phyloP scores from a whole-genome alignment of 1,284 basidiomycete genomes.

The Ustilago tritici region DNA sequence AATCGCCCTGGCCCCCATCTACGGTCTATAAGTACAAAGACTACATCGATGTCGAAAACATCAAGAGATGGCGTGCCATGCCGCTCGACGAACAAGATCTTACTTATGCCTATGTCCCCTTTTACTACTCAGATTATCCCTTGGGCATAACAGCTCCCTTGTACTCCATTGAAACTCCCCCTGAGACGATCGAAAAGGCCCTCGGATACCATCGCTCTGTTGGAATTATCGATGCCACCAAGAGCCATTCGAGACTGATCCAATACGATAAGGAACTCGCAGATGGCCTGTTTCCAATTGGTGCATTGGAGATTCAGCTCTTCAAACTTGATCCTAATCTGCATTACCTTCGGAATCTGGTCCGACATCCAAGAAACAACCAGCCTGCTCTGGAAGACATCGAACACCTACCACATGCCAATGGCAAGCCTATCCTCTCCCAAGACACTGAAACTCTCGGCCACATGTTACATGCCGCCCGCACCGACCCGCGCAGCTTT shows the following conservation, averaged over 20 bases:
- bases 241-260: too few species aligned
- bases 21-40: too few species aligned
- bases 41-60: too few species aligned
- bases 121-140: neutral
- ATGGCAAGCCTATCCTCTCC: slow-evolving; percentile 9
- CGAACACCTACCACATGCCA: neutral
- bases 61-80: too few species aligned
- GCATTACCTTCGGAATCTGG: neutral
- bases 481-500: neutral
- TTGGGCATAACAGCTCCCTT: too few species aligned
- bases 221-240: slow-evolving; percentile 12
- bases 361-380: neutral
- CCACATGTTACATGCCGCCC: slow-evolving; percentile 11
- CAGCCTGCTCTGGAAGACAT: neutral
- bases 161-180: neutral
- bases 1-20: neutral
- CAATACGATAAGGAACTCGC: too few species aligned
- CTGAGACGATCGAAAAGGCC: slow-evolving; percentile 3
- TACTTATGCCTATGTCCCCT: neutral
- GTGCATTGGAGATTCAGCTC: too few species aligned
- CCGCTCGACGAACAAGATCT: too few species aligned
- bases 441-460: neutral
- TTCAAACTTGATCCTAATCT: neutral
- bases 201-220: slow-evolving; percentile 1
- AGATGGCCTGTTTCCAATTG: neutral